Conservation (phyloP, 2,329 filamentous ascomycete species). For the Pyrenochaeta sp. region DNA sequence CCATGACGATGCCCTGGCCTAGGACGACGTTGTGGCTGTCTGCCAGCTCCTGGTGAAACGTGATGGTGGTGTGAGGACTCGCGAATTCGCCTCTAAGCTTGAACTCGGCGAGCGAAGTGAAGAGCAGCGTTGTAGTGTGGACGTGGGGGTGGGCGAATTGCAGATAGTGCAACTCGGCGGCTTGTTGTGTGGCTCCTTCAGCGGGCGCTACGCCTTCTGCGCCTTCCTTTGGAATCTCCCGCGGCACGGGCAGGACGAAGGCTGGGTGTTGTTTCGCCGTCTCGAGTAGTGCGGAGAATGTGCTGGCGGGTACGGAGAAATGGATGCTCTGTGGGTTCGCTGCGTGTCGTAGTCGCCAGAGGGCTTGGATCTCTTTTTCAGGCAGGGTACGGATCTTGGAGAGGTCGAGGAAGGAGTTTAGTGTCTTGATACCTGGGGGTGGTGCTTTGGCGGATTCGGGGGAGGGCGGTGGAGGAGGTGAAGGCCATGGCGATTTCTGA, state of each 20-base stretch:
- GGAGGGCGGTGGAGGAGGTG: constrained; percentile 37
- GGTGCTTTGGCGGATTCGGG: constrained; percentile 39
- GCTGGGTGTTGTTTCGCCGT: constrained; percentile 80
- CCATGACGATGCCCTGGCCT: constrained; percentile 82
- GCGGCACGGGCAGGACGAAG: constrained; percentile 89
- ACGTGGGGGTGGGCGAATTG: constrained; percentile 91
- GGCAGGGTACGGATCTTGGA: constrained; percentile 78
- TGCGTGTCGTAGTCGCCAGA: constrained; percentile 92
- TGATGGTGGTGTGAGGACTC: constrained; percentile 91
- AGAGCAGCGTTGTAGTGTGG: constrained; percentile 71
- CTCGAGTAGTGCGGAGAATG: constrained; percentile 76
- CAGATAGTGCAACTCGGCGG: constrained; percentile 93
- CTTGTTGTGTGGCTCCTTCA: constrained; percentile 54
- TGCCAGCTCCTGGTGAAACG: constrained; percentile 85
- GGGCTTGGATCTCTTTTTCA: constrained; percentile 79
- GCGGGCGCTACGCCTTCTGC: constrained; percentile 28
- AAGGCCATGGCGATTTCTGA: constrained; percentile 31
- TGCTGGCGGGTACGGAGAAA: constrained; percentile 77
- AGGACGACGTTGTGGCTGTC: constrained; percentile 80
- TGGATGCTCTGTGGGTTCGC: constrained; percentile 78
- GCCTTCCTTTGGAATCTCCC: constrained; percentile 48
- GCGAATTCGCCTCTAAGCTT: constrained; percentile 90
- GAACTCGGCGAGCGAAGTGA: constrained; percentile 93
- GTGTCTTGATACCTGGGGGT: constrained; percentile 66
- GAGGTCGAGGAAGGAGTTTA: constrained; percentile 78